These are phyloP conservation scores for Flaveria linearis DNA, from an alignment of 129 eudicot species.

Conservation along the genomic window DNA sequence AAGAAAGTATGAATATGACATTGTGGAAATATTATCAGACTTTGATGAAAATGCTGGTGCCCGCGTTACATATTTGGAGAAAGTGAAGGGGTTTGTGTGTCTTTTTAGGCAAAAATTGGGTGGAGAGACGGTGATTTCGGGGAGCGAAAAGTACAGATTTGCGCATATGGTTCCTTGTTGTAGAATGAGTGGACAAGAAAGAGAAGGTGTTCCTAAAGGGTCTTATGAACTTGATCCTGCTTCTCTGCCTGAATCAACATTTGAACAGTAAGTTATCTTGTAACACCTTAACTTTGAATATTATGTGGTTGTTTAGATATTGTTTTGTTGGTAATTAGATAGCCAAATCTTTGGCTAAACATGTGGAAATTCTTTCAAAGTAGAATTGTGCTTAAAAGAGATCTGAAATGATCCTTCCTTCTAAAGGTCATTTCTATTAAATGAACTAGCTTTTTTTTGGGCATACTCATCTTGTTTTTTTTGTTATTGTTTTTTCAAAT, in stretches of 20 bases:
- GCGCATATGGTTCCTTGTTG: constrained; percentile 72
- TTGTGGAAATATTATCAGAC: constrained; percentile 63
- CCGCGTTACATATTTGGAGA: constrained; percentile 48
- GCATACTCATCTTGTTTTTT: not conserved
- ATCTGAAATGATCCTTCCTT: not conserved
- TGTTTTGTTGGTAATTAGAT: constrained; percentile 36
- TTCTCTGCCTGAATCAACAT: constrained; percentile 46
- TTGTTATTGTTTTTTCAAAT: not conserved
- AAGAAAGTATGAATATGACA: constrained; percentile 42
- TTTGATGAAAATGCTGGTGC: constrained; percentile 39
- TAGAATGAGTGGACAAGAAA: constrained; percentile 54
- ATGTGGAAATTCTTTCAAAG: constrained; percentile 31
- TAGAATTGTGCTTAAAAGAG: constrained; percentile 28
- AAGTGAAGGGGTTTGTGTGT: constrained; percentile 51
- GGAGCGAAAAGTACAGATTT: constrained; percentile 53
- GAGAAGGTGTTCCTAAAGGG: constrained; percentile 47
- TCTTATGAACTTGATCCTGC: constrained; percentile 91
- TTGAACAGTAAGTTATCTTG: constrained; percentile 29
- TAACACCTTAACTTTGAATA: constrained; percentile 6
- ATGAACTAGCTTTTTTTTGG: constrained; percentile 9
- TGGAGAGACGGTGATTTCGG: constrained; percentile 37
- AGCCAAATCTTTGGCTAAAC: constrained; percentile 33
- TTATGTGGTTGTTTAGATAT: constrained; percentile 26
- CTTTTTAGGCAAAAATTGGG: constrained; percentile 40
- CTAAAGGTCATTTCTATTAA: constrained; percentile 20